Evolutionary conservation across 148 eudicot genomes (phyloP), one percentile per base, ranked within the genome.

Genomic region (Nepenthes mirabilis): DNA sequence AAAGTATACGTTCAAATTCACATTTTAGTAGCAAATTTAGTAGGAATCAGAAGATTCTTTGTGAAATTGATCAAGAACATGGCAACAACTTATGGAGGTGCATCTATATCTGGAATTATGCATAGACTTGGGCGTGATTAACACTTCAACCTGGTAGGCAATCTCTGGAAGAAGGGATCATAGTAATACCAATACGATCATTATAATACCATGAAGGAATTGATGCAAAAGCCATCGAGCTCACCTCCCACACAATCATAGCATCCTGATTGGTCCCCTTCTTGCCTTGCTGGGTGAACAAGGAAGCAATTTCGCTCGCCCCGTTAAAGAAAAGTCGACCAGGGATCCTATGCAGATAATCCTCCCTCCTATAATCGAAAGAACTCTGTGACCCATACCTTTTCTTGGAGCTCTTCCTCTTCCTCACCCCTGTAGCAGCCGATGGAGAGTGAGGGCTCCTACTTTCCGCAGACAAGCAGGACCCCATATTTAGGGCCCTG

Each of bases 401-500:
- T 65, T 74, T 87, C 77, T 60, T 87, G 55, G 81, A 66, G 73
- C 59, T 69, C 69, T 71, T 83, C 72, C 72, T 83, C 82, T 76
- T 88, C 69, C 73, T 74, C 55, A 77, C 37, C 61, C 86, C 85
- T 23, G 23, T 23, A 23, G 23, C 23, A 23, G 23, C 23, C n/a
- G 78, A 56, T 0, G 94, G 90, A 34, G 97, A 81, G 32, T 75
- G 66, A 9, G 97, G 83, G 79, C 82, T 82, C 87, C 91, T 77
- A 89, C 89, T 82, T 74, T 86, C 96, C 37, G 73, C 65, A 33
- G 99, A 77, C 56, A 93, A 83, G 86, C 99, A 93, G 96, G 96
- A 88, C 77, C 99, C 96, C 99, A 86, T 88, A 62, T 85, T 80
- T 35, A 93, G 89, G 96, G 96, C 89, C 96, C 96, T 80, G 86